Base-by-base conservation (phyloP, 345 rosid species). In the Salix arbutifolia region DNA sequence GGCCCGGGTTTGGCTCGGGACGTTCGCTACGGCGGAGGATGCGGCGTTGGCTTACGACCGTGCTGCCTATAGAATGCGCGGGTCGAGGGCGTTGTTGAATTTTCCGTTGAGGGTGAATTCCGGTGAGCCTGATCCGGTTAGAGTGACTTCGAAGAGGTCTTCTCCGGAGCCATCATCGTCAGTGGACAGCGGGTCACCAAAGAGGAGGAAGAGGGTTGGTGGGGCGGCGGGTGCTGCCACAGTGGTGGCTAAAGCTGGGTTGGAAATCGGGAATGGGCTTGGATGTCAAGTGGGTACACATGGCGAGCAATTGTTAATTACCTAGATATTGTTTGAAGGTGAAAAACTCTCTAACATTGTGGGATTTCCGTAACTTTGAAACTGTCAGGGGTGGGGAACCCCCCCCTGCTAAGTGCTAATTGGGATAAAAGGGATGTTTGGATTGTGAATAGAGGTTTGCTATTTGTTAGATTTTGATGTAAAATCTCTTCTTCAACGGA, bases 1-100 rank as follows among this genome's bases (percentile, higher is more conserved):
- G 65, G 97, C 98, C 17, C 85, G 99, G 71, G 98, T 96, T 60
- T 96, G 99, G 99, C 82, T 96, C 42, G 99, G 99, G 69, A 96
- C 99, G 14, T 96, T 89, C 58, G 97, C 91, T 89, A 96, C 98
- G 35, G 98, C 98, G 67, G 98, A 96, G 85, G 97, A 94, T 19
- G 99, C 99, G 44, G 99, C 99, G 48, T 74, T 96, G 77, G 98
- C 99, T 78, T 96, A 96, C 53, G 99, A 96, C 64, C 83, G 89
- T 58, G 99, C 99, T 0, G 99, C 99, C 8, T 96, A 86, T 61
- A 86, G 97, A 83, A 96, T 96, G 97, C 90, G 99, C 14, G 99
- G 99, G 71, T 94, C 99, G 6, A 86, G 91, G 69, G 99, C 99
- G 26, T 64, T 96, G 66, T 82, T 94, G 79, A 96, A 96, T 82